Conservation (phyloP, 1,284 basidiomycete species). For the Papiliotrema terrestris region DNA sequence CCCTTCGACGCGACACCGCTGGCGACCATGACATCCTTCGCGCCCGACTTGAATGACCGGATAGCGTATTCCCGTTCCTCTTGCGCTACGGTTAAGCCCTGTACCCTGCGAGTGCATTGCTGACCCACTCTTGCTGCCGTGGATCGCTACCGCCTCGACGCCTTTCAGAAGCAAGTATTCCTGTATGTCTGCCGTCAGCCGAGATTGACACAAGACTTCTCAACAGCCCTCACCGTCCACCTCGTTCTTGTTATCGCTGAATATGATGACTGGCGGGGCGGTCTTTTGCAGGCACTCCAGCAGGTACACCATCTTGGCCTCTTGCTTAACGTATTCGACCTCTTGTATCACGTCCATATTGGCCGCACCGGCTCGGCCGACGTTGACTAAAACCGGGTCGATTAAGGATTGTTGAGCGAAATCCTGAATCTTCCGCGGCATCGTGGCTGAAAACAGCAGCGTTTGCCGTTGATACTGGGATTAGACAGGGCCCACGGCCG, state of each 20-base stretch:
- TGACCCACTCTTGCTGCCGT: constrained; percentile 85
- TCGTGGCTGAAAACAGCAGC: constrained; percentile 94
- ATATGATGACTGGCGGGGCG: constrained; percentile 94
- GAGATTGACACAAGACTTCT: background rate
- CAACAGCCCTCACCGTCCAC: constrained; percentile 68
- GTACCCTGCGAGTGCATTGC: background rate
- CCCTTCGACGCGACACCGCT: constrained; percentile 97
- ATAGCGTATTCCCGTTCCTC: constrained; percentile 99
- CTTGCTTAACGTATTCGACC: constrained; percentile 98
- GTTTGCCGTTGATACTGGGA: constrained; percentile 89
- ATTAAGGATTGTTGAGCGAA: constrained; percentile 95
- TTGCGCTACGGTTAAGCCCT: constrained; percentile 60
- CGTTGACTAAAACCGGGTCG: constrained; percentile 90
- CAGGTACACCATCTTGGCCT: constrained; percentile 98
- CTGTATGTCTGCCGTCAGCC: constrained; percentile 72
- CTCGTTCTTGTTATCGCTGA: constrained; percentile 99
- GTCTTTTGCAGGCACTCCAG: constrained; percentile 98
- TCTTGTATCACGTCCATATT: constrained; percentile 95
- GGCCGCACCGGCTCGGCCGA: constrained; percentile 95
- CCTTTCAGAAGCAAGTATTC: constrained; percentile 96
- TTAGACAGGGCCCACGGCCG: background rate
- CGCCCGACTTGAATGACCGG: constrained; percentile 91
- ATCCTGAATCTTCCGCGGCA: constrained; percentile 98
- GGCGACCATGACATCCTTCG: constrained; percentile 99
- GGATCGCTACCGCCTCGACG: constrained; percentile 96